phyloP scores from a whole-genome alignment of 1,284 basidiomycete species.

The Trichosporon coremiiforme region DNA sequence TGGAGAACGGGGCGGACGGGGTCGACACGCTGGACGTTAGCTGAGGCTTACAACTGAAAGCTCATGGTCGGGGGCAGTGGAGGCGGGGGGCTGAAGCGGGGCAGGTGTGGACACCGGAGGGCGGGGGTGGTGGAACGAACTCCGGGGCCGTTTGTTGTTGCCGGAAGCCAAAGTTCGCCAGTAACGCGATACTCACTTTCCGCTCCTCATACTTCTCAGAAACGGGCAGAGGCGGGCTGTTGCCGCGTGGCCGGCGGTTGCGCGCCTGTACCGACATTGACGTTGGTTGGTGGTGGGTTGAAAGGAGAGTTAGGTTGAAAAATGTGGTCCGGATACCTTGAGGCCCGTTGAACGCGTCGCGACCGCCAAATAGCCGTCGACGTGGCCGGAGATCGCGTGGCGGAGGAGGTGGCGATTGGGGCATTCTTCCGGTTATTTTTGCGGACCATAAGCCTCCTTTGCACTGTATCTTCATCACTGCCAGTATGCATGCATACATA shows the following conservation, averaged over 20 bases:
- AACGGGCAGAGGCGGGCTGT: slow-evolving; percentile 26
- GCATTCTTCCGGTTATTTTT: background rate
- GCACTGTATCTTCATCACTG: background rate
- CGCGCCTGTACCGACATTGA: slow-evolving; percentile 31
- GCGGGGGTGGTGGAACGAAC: too few relatives aligned
- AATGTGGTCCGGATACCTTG: background rate
- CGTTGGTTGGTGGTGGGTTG: background rate
- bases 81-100: too few relatives aligned
- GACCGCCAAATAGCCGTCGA: slow-evolving; percentile 3
- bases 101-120: too few relatives aligned
- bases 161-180: background rate
- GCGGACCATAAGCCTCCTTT: background rate
- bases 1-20: slow-evolving; percentile 27
- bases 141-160: slow-evolving; percentile 1
- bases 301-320: background rate
- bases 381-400: slow-evolving; percentile 12
- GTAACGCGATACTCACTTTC: slow-evolving; percentile 27
- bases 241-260: slow-evolving; percentile 24
- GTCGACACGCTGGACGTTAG: slow-evolving; percentile 18
- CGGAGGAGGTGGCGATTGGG: background rate
- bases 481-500: background rate
- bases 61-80: too few relatives aligned
- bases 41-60: too few relatives aligned
- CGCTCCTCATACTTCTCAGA: slow-evolving; percentile 27
- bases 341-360: slow-evolving; percentile 10